A percentile compares a stretch with the other conserved stretches of the same genome.
These are phyloP conservation scores for Globisporangium paddicum DNA, from an alignment of 352 stramenopile species.

Conservation along the genomic window DNA sequence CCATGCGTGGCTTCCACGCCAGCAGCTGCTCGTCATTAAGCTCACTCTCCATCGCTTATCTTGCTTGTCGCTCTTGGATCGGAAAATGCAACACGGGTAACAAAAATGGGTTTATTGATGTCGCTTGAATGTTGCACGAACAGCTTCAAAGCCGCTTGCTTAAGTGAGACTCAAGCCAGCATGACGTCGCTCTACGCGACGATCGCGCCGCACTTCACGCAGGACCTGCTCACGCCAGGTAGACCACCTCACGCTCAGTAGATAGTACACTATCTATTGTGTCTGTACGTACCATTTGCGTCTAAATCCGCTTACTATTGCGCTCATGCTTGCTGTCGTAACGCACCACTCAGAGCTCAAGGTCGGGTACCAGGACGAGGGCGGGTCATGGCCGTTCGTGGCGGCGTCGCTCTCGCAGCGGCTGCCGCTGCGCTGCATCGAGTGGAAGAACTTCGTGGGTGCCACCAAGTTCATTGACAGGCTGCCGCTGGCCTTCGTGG, in stretches of 20 bases:
- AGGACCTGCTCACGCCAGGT: constrained; percentile 52
- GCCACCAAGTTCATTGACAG: constrained; percentile 27
- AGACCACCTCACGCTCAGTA: not conserved
- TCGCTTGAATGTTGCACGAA: not conserved
- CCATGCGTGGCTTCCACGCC: constrained; percentile 64
- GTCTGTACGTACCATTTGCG: not conserved
- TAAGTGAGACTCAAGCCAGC: not conserved
- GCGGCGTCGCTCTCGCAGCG: constrained; percentile 51
- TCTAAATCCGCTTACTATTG: not conserved
- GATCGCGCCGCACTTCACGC: constrained; percentile 65
- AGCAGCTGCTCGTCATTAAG: constrained; percentile 51
- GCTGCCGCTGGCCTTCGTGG: constrained; percentile 43
- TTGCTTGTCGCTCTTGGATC: not conserved
- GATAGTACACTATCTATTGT: not conserved
- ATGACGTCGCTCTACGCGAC: constrained; percentile 73
- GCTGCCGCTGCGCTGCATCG: constrained; percentile 68
- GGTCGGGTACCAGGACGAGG: constrained; percentile 67
- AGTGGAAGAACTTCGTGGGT: constrained; percentile 79
- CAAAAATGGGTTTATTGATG: not conserved
- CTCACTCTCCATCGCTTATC: not conserved
- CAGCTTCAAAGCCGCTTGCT: not conserved
- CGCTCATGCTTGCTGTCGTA: not conserved
- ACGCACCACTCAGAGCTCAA: constrained; percentile 31
- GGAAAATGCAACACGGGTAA: not conserved
- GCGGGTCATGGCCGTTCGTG: constrained; percentile 81